Evolutionary conservation across 2,329 filamentous ascomycete species (phyloP), one percentile per base, ranked within the genome.

Genomic region (Fusarium acutatum): DNA sequence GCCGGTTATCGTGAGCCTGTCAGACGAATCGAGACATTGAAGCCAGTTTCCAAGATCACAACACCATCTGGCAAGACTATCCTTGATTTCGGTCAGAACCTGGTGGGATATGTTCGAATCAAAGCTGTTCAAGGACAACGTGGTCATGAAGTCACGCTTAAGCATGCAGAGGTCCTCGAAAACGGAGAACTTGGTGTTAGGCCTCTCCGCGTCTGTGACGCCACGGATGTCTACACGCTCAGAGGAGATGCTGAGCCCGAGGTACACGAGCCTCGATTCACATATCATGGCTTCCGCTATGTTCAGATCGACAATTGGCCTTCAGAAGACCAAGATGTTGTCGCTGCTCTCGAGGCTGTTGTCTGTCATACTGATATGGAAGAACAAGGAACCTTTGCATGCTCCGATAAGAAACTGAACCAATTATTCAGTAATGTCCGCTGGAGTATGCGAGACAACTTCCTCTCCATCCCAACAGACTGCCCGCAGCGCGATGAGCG

Each of bases 381-480:
- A 15, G 82, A 85, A 5, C 86, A 84, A 0, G 88, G 88, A 0
- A 81, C 76, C 30, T 90, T 90, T 63, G 74, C 83, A 6, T 89
- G 85, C 64, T 91, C 89, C 0, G 77, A 91, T 47, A 50, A 75
- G 0, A 80, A 86, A 14, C 71, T 91, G 17, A 91, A 90, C 69
- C 80, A 86, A 46, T 82, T 91, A 6, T 86, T 90, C 60, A 68
- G 83, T 4, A 91, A 91, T 54, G 83, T 87, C 1, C 75, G 81
- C 35, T 90, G 89, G 89, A 85, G 84, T 10, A 89, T 90, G 85
- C 83, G 84, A 34, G 88, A 88, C 1, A 91, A 91, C 71, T 90
- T 91, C 72, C 72, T 90, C 7, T 85, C 83, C 0, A 79, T 90
- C 1, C 88, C 88, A 0, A 90, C 88, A 0, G 89, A 91, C 72